Base-by-base conservation (phyloP, 805 yeast species). In the Ogataea pini region DNA sequence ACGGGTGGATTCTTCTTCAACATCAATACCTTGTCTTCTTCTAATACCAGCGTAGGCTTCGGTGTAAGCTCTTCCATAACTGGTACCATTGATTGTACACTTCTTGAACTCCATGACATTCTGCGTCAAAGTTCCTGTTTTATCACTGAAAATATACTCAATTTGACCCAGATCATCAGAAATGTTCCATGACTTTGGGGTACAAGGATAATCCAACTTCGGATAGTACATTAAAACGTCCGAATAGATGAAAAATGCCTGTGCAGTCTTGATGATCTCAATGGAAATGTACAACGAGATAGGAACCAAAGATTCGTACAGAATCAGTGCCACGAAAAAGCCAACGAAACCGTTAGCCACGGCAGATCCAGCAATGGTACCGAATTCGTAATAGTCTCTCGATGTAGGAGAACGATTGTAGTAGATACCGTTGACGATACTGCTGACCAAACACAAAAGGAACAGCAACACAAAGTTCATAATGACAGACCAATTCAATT, bases 101-200 rank as follows among this genome's bases (percentile, higher is more conserved):
- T 86, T 87, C 57, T 86, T 87, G 66, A 85, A 86, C 62, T 87
- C 94, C 96, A 87, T 87, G 22, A 86, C 80, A 61, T 86, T 86
- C 63, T 86, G 94, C 1, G 95, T 86, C 58, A 86, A 68, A 1
- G 95, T 86, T 52, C 95, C 95, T 0, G 95, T 86, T 63, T 86
- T 86, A 68, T 86, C 95, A 68, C 89, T 83, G 65, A 87, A 87
- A 42, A 87, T 80, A 62, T 87, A 87, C 63, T 87, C 96, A 55
- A 87, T 83, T 65, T 87, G 95, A 27, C 95, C 95, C 58, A 87
- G 71, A 67, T 87, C 95, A 72, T 87, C 95, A 2, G 91, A 84
- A 37, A 87, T 86, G 61, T 80, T 84, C 95, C 95, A 87, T 0
- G 91, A 77, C 61, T 86, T 86, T 13, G 95, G 94, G 9, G 86